Base-by-base conservation (phyloP, 345 rosid species). In the Sisymbrium altissimum region DNA sequence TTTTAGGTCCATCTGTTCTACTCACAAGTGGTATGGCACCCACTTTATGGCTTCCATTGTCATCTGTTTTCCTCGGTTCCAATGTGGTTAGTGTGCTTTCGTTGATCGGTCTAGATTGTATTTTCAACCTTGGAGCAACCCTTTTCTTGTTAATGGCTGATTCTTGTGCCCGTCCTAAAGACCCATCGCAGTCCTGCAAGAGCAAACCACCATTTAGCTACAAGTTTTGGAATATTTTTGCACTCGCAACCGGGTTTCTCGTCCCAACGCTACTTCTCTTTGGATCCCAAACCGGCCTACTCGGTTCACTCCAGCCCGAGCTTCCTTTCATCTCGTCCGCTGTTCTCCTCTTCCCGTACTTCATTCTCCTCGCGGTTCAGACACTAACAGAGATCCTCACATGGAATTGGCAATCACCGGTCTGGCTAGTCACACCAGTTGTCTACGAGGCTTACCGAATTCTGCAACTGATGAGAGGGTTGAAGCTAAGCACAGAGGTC, bases 381-480 rank as follows among this genome's bases (percentile, higher is more conserved):
- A 57, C 84, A 41, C 74, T 94, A 30, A 91, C 96, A 0, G 98
- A 94, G 85, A 79, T 87, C 75, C 81, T 94, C 75, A 91, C 91
- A 4, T 94, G 97, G 98, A 89, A 86, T 38, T 94, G 96, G 97
- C 84, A 85, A 39, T 94, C 98, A 41, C 96, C 96, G 0, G 95
- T 91, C 0, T 94, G 98, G 98, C 77, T 89, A 66, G 95, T 88
- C 72, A 94, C 97, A 5, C 97, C 96, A 10, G 85, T 94, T 68
- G 90, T 94, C 21, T 94, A 94, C 1, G 98, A 91, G 81, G 81
- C 88, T 27, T 91, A 91, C 81, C 85, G 97, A 1, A 80, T 94
- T 35, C 30, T 91, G 77, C 98, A 91, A 68, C 74, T 91, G 65
- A 89, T 94, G 97, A 84, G 97, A 73, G 93, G 97, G 6, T 79